Base-by-base conservation (phyloP, 495 filamentous ascomycete genomes). In the Rusavskia elegans region DNA sequence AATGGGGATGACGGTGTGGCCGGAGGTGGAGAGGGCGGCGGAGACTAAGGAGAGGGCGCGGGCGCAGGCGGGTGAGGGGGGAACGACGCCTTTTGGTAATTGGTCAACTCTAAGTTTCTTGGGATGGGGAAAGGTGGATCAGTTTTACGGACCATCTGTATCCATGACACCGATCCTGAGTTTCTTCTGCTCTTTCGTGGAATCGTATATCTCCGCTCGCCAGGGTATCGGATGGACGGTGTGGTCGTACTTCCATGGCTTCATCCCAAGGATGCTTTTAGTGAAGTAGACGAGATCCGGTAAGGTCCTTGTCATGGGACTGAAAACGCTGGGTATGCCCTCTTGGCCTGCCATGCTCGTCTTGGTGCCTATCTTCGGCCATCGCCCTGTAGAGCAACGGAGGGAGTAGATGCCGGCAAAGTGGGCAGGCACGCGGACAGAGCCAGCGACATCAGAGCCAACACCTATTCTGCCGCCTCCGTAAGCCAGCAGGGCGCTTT, bases 291-390 rank as follows among this genome's bases (percentile, higher is more conserved):
- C 75, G 35, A 98, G 67, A 61, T 98, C 90, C 39, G 77, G 78
- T 60, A 96, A 66, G 1, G 92, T 95, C 52, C 88, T 76, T 11
- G 92, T 76, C 92, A 98, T 96, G 3, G 90, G 90, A 50, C 85
- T 90, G 64, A 89, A 96, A 21, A 94, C 85, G 60, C 82, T 86
- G 2, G 84, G 75, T 32, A 98, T 80, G 3, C 89, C 90, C 64
- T 98, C 90, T 64, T 98, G 90, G 0, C 90, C 90, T 0, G 85
- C 79, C 90, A 96, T 96, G 56, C 84, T 89, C 2, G 92, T 95
- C 37, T 73, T 71, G 55, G 87, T 83, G 6, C 90, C 92, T 38
- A 72, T 72, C 62, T 93, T 93, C 5, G 88, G 89, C 87, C 92
- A 98, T 25, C 92, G 56, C 17, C 92, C 89, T n/a, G 85, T 94